Conservation (phyloP, 2,329 filamentous ascomycete genomes). For the Plenodomus tracheiphilus region DNA sequence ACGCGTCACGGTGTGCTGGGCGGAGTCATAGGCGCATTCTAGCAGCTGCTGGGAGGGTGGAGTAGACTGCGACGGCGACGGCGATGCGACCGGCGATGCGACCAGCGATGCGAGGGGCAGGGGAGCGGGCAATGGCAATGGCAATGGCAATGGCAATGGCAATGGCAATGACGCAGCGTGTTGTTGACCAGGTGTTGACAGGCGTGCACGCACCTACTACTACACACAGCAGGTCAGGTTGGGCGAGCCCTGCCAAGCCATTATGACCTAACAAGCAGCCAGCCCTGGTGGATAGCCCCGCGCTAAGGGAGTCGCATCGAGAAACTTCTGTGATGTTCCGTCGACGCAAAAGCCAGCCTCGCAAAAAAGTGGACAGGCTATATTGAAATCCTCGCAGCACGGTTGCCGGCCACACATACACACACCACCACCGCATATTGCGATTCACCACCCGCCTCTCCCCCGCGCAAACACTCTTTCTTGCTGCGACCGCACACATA, state of each 20-base stretch:
- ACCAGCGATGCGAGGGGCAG: too few relatives aligned
- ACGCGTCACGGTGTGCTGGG: not conserved
- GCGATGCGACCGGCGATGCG: not conserved
- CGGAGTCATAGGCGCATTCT: not conserved
- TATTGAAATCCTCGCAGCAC: not conserved
- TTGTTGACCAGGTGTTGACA: constrained; percentile 4
- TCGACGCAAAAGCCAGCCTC: constrained; percentile 12
- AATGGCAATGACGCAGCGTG: constrained; percentile 18
- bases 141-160: not conserved
- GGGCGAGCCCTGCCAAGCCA: constrained; percentile 4
- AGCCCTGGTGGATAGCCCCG: constrained; percentile 9
- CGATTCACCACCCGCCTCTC: constrained; percentile 3
- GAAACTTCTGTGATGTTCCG: constrained; percentile 24
- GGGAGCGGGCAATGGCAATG: too few relatives aligned
- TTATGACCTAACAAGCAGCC: not conserved
- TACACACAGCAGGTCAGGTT: too few relatives aligned
- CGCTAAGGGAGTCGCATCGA: constrained; percentile 17
- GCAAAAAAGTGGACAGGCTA: constrained; percentile 1
- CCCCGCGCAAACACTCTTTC: constrained; percentile 12
- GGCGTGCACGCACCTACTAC: too few relatives aligned
- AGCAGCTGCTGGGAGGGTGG: not conserved
- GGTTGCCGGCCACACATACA: constrained; percentile 2
- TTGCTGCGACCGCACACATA: constrained; percentile 17
- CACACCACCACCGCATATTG: constrained; percentile 2
- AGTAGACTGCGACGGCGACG: too few relatives aligned